Conservation (phyloP, 2,329 filamentous ascomycete genomes). For the Colletotrichum musae region DNA sequence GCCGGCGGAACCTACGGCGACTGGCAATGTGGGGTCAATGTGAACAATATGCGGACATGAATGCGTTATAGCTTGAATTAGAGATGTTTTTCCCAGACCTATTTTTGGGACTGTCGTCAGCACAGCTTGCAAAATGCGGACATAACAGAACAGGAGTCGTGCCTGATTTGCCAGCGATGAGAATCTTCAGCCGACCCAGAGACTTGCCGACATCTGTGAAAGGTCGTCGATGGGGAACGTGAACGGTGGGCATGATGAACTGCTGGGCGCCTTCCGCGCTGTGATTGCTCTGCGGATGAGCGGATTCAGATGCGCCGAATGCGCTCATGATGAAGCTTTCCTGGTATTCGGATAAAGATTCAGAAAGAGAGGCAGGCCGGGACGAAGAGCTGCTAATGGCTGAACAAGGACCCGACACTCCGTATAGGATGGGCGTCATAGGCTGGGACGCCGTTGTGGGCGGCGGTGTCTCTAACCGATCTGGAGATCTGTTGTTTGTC, state of each 20-base stretch:
- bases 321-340: constrained; percentile 48
- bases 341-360: constrained; percentile 60
- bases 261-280: constrained; percentile 72
- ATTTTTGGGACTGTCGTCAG: constrained; percentile 36
- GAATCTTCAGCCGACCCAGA: constrained; percentile 89
- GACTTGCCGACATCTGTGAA: constrained; percentile 90
- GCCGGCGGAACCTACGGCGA: constrained; percentile 24
- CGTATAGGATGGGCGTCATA: constrained; percentile 61
- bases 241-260: constrained; percentile 97
- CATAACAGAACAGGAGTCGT: constrained; percentile 43
- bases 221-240: constrained; percentile 88
- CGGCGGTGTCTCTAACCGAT: constrained; percentile 27
- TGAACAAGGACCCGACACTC: constrained; percentile 57
- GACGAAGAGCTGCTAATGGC: constrained; percentile 65
- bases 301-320: constrained; percentile 31
- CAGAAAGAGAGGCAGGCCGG: constrained; percentile 65
- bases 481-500: constrained; percentile 25
- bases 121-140: constrained; percentile 35
- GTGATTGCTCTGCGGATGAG: constrained; percentile 51
- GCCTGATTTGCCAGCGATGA: constrained; percentile 87
- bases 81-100: constrained; percentile 90
- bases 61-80: constrained; percentile 91
- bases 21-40: constrained; percentile 75
- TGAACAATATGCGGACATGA: constrained; percentile 93
- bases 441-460: constrained; percentile 55